Conservation (phyloP, 768 basidiomycete species). For the Panus rudis region DNA sequence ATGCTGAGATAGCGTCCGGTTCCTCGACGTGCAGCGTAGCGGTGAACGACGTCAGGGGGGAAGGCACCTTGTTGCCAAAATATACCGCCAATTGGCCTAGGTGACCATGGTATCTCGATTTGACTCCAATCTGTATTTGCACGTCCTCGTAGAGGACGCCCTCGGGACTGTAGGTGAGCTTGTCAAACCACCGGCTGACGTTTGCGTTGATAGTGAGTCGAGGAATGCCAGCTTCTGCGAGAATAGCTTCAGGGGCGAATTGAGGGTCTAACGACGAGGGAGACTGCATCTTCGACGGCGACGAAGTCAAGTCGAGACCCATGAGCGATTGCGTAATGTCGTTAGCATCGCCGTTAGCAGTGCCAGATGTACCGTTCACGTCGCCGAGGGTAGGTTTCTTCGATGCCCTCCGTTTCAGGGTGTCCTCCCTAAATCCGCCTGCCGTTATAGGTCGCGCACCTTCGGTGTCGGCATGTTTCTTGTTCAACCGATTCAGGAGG, state of each 20-base stretch:
- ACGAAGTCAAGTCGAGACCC: conserved; percentile 57
- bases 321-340: conserved; percentile 71
- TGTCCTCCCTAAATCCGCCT: conserved; percentile 88
- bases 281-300: conserved; percentile 16
- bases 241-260: conserved; percentile 12
- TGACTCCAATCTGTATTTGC: conserved; percentile 92
- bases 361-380: conserved; percentile 29
- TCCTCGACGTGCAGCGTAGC: conserved; percentile 71
- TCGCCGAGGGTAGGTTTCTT: conserved; percentile 27
- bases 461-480: conserved; percentile 86
- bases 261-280: conserved; percentile 10
- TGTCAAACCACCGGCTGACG: conserved; percentile 86
- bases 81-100: conserved; percentile 92
- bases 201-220: conserved; percentile 61
- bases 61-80: conserved; percentile 90
- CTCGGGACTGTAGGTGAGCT: conserved; percentile 70
- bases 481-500: conserved; percentile 77
- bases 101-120: conserved; percentile 93
- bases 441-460: conserved; percentile 95
- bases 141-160: conserved; percentile 95
- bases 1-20: conserved; percentile 67
- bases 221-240: conserved; percentile 34
- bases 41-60: conserved; percentile 87
- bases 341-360: conserved; percentile 30
- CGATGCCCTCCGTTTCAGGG: conserved; percentile 38